phyloP scores from a whole-genome alignment of 176 grass and related monocot genomes.

The Panicum miliaceum region DNA sequence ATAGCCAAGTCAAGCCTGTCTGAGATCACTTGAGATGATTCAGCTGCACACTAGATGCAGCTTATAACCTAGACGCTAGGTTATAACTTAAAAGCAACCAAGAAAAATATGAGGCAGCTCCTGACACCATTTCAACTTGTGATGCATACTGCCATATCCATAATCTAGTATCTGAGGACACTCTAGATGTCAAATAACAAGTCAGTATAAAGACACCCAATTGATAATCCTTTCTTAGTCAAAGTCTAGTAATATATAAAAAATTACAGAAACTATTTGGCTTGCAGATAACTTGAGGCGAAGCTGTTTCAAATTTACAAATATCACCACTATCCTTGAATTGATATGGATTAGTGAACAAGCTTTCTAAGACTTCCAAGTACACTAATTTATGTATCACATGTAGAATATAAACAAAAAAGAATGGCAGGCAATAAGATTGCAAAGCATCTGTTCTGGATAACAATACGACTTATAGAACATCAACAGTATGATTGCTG shows the following conservation, averaged over 20 bases:
- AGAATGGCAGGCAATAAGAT: background rate
- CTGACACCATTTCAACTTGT: background rate
- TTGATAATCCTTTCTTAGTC: background rate
- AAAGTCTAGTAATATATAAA: background rate
- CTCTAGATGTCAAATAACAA: conserved; percentile 1
- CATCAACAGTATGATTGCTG: background rate
- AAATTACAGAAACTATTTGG: background rate
- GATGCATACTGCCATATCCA: background rate
- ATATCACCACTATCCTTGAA: background rate
- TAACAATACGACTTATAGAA: background rate
- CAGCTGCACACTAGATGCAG: background rate
- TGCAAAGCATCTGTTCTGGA: background rate
- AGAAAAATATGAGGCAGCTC: background rate
- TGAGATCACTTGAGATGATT: background rate
- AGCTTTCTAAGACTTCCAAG: background rate
- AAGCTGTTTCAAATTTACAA: background rate
- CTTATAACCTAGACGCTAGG: background rate
- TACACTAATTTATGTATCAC: background rate
- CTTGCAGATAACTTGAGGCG: background rate
- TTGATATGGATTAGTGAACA: background rate
- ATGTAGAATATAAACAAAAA: background rate
- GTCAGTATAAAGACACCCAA: background rate
- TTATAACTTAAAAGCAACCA: background rate
- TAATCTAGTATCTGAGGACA: background rate
- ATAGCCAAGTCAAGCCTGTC: background rate